A percentile compares a stretch with the other conserved stretches of the same genome.
Conservation (phyloP, 2,329 filamentous ascomycete species). For the Penicillium fuscoglaucum region DNA sequence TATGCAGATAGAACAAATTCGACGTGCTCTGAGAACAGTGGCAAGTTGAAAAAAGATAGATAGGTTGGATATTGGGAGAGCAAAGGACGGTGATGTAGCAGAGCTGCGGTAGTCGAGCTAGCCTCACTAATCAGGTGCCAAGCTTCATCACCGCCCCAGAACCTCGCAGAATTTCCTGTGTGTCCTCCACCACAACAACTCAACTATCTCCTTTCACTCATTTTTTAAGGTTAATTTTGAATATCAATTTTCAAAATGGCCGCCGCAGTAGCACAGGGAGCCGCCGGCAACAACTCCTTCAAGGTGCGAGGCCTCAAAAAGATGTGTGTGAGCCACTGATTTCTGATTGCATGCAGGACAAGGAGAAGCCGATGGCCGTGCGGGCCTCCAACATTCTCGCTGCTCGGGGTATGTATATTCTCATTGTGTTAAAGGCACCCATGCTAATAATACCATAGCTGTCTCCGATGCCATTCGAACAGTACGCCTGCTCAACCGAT, state of each 20-base stretch:
- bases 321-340: constrained; percentile 29
- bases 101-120: constrained; percentile 40
- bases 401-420: constrained; percentile 70
- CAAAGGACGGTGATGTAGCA: constrained; percentile 29
- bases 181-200: constrained; percentile 29
- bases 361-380: constrained; percentile 98
- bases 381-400: constrained; percentile 96
- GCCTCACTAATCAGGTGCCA: constrained; percentile 42
- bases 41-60: constrained; percentile 21
- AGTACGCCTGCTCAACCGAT: constrained; percentile 42
- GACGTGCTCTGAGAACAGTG: neutral
- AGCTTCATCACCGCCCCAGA: constrained; percentile 43
- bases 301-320: constrained; percentile 51
- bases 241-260: constrained; percentile 49
- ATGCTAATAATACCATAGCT: constrained; percentile 57
- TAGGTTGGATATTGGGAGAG: constrained; percentile 22
- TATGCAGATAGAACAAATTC: constrained; percentile 4
- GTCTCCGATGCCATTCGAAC: constrained; percentile 97
- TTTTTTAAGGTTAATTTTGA: constrained; percentile 28
- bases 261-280: constrained; percentile 47
- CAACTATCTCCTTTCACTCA: constrained; percentile 24
- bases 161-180: constrained; percentile 43
- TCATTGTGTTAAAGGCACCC: neutral
- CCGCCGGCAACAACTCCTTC: constrained; percentile 65
- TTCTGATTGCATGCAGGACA: constrained; percentile 60